Evolutionary conservation across 768 basidiomycete genomes (phyloP), one percentile per base, ranked within the genome.

Genomic region (Suillus bovinus): DNA sequence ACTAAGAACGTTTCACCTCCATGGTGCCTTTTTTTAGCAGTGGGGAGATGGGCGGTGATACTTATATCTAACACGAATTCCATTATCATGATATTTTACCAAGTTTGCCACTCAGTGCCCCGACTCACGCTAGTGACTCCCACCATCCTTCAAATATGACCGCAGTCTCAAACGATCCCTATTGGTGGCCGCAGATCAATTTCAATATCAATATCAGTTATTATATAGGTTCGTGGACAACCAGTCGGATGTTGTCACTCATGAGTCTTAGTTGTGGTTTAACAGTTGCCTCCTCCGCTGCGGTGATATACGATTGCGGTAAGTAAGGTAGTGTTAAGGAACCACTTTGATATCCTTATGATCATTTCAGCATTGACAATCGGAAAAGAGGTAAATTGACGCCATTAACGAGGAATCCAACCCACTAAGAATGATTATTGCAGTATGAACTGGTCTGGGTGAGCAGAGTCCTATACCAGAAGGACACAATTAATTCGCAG

Each of bases 31-130:
- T 27, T 27, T 34, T 49, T 16, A 27, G 16, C 16, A 4, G 27
- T 49, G 16, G 16, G 16, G 75, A 17, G 70, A 52, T 61, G 47
- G 14, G 16, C 17, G 47, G 47, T 49, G 22, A 22, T 47, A n/a
- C n/a, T n/a, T n/a, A 49, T 49, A 49, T 49, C 47, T 49, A 49
- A 9, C 16, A 17, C 14, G 24, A 27, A 9, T 0, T 9, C 14
- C 24, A 27, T 17, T 8, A 27, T 17, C 2, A 49, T 5, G 8
- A 17, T 7, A 4, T 5, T 49, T 8, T 27, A 49, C 47, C 3
- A 27, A 17, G 47, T 27, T 17, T 2, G 7, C 8, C 16, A 2
- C 47, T 49, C 16, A 34, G 9, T 34, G 33, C 33, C 10, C 33
- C n/a, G n/a, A 17, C 8, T 49, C 24, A n/a, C 8, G 6, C 14